Percentiles rank a stretch among this genome's conserved stretches.
Evolutionary conservation across 768 basidiomycete genomes (phyloP).

Genomic region (Kwoniella shandongensis): DNA sequence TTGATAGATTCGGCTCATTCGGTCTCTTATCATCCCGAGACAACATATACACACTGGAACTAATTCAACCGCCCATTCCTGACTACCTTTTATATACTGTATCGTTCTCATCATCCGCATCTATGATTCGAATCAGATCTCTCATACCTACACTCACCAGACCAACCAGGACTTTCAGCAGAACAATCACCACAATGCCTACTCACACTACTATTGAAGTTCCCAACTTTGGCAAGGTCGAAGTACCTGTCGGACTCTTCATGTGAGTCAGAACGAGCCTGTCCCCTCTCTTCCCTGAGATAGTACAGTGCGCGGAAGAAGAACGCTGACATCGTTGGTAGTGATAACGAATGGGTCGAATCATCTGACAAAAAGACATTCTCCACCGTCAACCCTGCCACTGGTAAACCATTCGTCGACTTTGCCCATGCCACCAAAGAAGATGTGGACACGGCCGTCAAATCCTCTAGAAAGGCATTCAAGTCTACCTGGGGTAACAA

Average conservation of each 20-base stretch:
- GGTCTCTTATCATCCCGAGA: too few relatives aligned
- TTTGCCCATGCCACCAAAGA: constrained; percentile 64
- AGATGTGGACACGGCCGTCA: constrained; percentile 76
- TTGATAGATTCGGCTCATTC: too few relatives aligned
- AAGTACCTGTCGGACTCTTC: constrained; percentile 22
- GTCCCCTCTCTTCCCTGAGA: background rate
- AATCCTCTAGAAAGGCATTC: constrained; percentile 54
- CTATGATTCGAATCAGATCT: too few relatives aligned
- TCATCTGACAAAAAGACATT: constrained; percentile 30
- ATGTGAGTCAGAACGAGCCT: constrained; percentile 13
- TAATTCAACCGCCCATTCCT: too few relatives aligned
- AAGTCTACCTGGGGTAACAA: constrained; percentile 55
- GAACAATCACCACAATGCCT: constrained; percentile 10
- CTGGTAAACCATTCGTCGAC: constrained; percentile 57
- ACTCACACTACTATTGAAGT: constrained; percentile 21
- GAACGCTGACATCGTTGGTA: background rate
- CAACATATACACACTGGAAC: too few relatives aligned
- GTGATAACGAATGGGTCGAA: constrained; percentile 20
- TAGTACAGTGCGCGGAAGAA: background rate
- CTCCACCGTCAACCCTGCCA: constrained; percentile 59
- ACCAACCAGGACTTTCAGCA: background rate
- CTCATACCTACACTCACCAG: too few relatives aligned
- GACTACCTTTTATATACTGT: too few relatives aligned
- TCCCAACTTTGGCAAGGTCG: constrained; percentile 11
- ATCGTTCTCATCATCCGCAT: too few relatives aligned